Evolutionary conservation across 2,329 filamentous ascomycete species (phyloP), one percentile per base, ranked within the genome.

Genomic region (Colletotrichum zoysiae): DNA sequence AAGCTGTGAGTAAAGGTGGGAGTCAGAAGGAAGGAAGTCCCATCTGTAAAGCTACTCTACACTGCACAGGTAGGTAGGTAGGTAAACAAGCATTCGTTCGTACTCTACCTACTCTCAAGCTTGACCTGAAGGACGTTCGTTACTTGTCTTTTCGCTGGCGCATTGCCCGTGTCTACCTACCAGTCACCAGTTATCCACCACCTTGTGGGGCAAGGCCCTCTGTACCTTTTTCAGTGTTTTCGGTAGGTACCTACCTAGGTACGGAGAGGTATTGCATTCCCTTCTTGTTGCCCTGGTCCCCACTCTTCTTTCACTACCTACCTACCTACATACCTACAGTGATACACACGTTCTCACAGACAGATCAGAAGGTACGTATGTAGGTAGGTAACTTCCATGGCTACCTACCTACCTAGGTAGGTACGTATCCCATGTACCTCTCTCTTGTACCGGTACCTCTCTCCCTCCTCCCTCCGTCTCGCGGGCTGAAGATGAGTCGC

Each of bases 381-480:
- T 71, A 69, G 58, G 4, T 30, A 46, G 38, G 65, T 71, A 69
- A 65, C 26, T 63, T 59, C n/a, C n/a, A n/a, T n/a, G 12, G 42
- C 44, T 12, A 63, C 50, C 51, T 59, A 63, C n/a, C n/a, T n/a
- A 26, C 26, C 26, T 26, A 26, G 9, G 9, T 14, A 40, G 9
- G 9, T 40, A 16, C 14, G 14, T 42, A 40, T 38, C 40, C 40
- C 51, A 65, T 23, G 72, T 67, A 74, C 72, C 53, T 63, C 26
- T 6, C n/a, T 26, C 51, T 67, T 53, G 72, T 74, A 73, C 72
- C 65, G 70, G 72, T 74, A 74, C 72, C 51, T 69, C 55, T 56
- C 30, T 38, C 50, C 61, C 66, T 58, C 57, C 51, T 66, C 67
- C 61, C 44, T 73, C 70, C 60, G 44, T 61, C 60, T 62, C 57